Evolutionary conservation across 2,329 filamentous ascomycete genomes (phyloP), one percentile per base, ranked within the genome.

Genomic region (Botryotinia convoluta): DNA sequence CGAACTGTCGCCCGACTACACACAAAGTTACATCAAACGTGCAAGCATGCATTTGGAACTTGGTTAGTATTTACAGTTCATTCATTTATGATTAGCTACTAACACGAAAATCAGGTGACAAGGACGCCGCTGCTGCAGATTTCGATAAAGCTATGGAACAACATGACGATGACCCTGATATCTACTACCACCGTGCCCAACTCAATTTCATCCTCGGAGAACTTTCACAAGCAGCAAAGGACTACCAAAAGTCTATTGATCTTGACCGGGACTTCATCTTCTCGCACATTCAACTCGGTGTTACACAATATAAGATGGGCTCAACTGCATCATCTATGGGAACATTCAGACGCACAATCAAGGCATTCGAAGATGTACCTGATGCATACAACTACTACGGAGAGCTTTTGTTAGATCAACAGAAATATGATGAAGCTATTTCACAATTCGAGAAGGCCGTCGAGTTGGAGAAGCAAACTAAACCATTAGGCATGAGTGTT

Each of bases 361-460:
- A 98, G 91, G 98, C 97, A 85, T 99, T 99, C 81, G 93, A 94
- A 81, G 93, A 95, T 82, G 93, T 97, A 18, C 95, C 95, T 9
- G 96, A 99, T 81, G 96, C 98, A 59, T 99, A 98, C 88, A 99
- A 99, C 88, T 99, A 99, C 89, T 98, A 97, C 81, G 96, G 96
- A 80, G 96, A 99, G 86, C 88, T 99, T 73, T 88, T 99, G 73
- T 90, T 99, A 71, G 96, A 99, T 86, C 96, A 98, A 86, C 92
- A 94, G 84, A 97, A 98, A 84, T 98, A 92, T 84, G 87, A 93
- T 74, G 95, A 99, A 82, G 96, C 96, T 39, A 94, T 99, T 76
- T 93, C 97, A 85, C 97, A 98, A 85, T 99, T 99, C 80, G 96
- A 99, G 83, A 96, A 91, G 39, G 96, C 96, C n/a, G 95, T 98